Conservation (phyloP, 192 early-diverging fungal genomes). For the Coemansia sp. region DNA sequence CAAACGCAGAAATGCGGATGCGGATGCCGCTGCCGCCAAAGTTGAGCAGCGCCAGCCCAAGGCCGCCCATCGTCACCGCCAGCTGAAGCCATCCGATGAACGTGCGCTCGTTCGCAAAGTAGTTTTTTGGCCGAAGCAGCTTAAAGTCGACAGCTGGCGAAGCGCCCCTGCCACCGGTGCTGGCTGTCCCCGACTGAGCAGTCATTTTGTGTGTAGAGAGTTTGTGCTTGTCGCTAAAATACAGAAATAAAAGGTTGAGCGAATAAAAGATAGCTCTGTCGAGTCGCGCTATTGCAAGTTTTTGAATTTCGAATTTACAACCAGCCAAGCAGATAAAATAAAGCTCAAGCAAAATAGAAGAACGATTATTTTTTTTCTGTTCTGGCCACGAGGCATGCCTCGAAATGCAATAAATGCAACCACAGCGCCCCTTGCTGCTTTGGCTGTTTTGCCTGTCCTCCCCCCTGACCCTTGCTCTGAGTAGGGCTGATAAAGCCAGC, state of each 20-base stretch:
- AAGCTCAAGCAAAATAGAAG: not conserved
- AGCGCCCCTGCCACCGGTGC: not conserved
- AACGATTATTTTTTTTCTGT: not conserved
- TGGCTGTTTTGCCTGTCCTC: not conserved
- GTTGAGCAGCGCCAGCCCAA: constrained; percentile 69
- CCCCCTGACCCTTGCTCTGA: not conserved
- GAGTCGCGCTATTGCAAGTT: no score
- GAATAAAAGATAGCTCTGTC: not conserved
- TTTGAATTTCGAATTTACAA: no score
- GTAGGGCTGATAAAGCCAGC: no score
- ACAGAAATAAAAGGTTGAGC: not conserved
- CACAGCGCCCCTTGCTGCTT: not conserved
- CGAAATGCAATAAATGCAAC: not conserved
- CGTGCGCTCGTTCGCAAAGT: constrained; percentile 90
- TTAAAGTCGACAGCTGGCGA: constrained; percentile 43
- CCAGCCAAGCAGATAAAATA: not conserved
- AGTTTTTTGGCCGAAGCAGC: constrained; percentile 66
- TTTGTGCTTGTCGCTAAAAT: not conserved
- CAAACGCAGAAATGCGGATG: constrained; percentile 52
- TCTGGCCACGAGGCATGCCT: not conserved
- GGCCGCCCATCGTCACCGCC: constrained; percentile 63
- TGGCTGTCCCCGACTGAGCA: not conserved
- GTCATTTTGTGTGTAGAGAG: not conserved
- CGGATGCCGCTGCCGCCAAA: constrained; percentile 59
- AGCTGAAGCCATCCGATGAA: constrained; percentile 82